Conservation (phyloP, 768 basidiomycete genomes). For the Epithele typhae region DNA sequence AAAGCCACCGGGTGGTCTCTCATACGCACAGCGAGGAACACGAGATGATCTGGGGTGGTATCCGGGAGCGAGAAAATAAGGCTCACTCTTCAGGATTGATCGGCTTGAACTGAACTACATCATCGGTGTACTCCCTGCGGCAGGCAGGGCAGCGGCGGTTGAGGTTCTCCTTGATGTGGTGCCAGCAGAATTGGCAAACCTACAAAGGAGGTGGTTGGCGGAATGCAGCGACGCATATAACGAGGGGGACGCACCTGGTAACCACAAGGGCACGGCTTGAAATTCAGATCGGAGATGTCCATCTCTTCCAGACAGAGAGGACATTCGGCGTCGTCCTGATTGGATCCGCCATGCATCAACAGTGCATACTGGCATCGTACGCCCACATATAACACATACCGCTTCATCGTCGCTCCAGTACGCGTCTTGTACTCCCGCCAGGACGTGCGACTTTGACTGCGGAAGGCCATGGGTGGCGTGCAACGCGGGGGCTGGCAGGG, state of each 20-base stretch:
- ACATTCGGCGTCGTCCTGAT: slow-evolving; percentile 94
- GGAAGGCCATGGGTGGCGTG: slow-evolving; percentile 66
- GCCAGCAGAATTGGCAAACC: slow-evolving; percentile 99
- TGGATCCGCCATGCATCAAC: too few species aligned
- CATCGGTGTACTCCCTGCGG: slow-evolving; percentile 87
- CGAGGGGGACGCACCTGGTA: slow-evolving; percentile 66
- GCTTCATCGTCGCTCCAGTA: slow-evolving; percentile 94
- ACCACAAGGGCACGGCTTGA: slow-evolving; percentile 98
- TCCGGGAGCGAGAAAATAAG: neutral
- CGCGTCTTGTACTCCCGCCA: slow-evolving; percentile 92
- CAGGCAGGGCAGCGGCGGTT: slow-evolving; percentile 98
- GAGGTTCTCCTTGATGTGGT: slow-evolving; percentile 94
- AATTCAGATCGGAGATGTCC: slow-evolving; percentile 98
- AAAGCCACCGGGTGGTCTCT: too few species aligned
- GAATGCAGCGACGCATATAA: neutral
- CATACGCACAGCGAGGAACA: too few species aligned
- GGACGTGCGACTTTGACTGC: slow-evolving; percentile 81
- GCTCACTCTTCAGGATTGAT: slow-evolving; percentile 94
- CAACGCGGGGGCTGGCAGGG: slow-evolving; percentile 69
- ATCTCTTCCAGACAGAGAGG: slow-evolving; percentile 98
- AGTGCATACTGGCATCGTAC: neutral
- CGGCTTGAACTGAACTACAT: slow-evolving; percentile 91
- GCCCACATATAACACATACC: slow-evolving; percentile 36
- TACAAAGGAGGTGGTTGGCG: slow-evolving; percentile 26
- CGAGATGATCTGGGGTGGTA: too few species aligned